Percentiles rank a stretch among this genome's conserved stretches.
Evolutionary conservation across 2,329 filamentous ascomycete genomes (phyloP).

Genomic region (Ophiostoma quercus): DNA sequence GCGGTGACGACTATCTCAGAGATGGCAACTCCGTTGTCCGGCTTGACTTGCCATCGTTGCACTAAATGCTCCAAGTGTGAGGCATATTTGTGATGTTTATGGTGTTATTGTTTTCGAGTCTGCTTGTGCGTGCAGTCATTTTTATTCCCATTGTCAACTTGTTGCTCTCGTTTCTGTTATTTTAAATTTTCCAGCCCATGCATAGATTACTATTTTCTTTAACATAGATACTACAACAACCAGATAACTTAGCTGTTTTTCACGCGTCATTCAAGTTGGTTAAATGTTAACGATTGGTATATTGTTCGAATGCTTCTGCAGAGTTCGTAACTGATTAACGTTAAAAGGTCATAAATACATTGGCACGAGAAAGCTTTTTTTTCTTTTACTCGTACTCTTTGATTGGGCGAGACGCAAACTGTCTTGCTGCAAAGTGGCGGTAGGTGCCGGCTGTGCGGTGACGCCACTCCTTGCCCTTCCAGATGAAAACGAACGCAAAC

Average conservation of each 20-base stretch:
- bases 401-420: slow-evolving; percentile 24
- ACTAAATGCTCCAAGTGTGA: background rate
- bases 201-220: too few species aligned
- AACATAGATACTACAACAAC: too few species aligned
- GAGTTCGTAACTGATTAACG: background rate
- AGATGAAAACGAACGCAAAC: slow-evolving; percentile 23
- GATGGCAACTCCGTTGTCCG: slow-evolving; percentile 4
- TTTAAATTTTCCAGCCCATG: too few species aligned
- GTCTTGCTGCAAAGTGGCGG: slow-evolving; percentile 17
- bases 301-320: background rate
- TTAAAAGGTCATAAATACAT: background rate
- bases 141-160: too few species aligned
- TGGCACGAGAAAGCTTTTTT: too few species aligned
- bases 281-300: background rate
- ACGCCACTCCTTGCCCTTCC: slow-evolving; percentile 23
- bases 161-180: too few species aligned
- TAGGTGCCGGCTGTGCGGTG: slow-evolving; percentile 15
- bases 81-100: background rate
- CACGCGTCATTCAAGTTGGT: too few species aligned
- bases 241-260: too few species aligned
- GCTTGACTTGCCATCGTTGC: background rate
- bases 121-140: background rate
- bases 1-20: background rate
- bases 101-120: background rate
- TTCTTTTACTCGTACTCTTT: slow-evolving; percentile 11